phyloP scores from a whole-genome alignment of 768 basidiomycete genomes.

The Cystofilobasidium capitatum region DNA sequence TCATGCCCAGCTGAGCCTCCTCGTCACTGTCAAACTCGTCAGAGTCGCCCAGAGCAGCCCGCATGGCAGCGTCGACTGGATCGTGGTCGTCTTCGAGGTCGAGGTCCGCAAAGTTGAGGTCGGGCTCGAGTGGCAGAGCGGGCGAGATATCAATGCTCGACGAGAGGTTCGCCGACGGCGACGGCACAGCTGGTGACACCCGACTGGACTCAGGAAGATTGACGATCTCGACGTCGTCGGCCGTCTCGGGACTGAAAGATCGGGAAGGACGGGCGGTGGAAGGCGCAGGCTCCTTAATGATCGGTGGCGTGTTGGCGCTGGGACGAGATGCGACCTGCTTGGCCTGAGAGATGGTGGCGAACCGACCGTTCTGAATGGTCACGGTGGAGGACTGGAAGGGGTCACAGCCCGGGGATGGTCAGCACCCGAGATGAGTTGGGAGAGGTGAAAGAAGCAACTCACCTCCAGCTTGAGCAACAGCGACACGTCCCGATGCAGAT shows the following conservation, averaged over 20 bases:
- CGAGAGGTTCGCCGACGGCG: background rate
- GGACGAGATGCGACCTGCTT: background rate
- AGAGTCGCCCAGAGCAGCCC: background rate
- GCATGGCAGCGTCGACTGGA: conserved; percentile 5
- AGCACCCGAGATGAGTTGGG: too few species aligned
- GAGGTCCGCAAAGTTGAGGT: conserved; percentile 3
- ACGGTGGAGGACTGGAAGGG: background rate
- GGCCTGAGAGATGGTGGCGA: background rate
- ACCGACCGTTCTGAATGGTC: background rate
- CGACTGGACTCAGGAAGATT: background rate
- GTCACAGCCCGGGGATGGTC: too few species aligned
- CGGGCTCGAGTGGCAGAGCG: background rate
- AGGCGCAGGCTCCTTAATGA: too few species aligned
- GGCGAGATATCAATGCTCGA: background rate
- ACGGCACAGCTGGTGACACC: background rate
- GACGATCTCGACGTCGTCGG: background rate
- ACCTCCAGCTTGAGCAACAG: background rate
- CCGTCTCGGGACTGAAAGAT: background rate
- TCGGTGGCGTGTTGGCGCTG: background rate
- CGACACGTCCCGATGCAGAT: conserved; percentile 47
- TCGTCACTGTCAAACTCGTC: background rate
- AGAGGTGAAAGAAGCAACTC: too few species aligned
- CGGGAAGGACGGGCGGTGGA: too few species aligned
- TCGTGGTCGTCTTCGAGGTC: conserved; percentile 8
- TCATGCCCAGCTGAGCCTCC: background rate